Evolutionary conservation across 768 basidiomycete genomes (phyloP).

Genomic region (Calvatia gigantea): DNA sequence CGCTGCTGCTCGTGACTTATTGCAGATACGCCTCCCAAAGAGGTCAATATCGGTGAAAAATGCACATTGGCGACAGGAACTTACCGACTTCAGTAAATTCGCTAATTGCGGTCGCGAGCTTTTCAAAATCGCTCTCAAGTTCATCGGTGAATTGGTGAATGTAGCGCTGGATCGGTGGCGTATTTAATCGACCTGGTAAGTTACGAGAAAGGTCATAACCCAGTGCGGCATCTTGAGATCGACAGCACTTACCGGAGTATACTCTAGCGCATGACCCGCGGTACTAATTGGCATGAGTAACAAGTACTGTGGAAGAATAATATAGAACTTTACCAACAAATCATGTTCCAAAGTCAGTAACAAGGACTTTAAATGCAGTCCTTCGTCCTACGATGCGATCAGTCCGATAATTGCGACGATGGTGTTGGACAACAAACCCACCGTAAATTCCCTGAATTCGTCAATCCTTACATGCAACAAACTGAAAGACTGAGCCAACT

Average conservation of each 20-base stretch:
- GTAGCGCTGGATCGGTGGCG: conserved; percentile 5
- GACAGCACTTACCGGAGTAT: not conserved
- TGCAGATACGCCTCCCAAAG: not conserved
- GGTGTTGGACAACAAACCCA: not conserved
- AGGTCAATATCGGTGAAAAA: no score
- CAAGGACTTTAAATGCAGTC: not conserved
- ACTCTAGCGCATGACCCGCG: conserved; percentile 4
- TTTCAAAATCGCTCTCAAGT: not conserved
- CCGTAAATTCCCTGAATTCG: conserved; percentile 7
- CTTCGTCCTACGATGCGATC: not conserved
- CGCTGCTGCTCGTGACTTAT: conserved; percentile 3
- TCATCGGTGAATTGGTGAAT: conserved; percentile 7
- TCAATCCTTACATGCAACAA: not conserved
- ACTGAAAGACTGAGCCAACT: not conserved
- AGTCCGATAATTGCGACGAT: not conserved
- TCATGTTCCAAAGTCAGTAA: not conserved
- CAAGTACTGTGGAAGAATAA: not conserved
- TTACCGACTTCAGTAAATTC: conserved; percentile 4
- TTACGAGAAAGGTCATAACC: not conserved
- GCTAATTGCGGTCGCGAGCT: not conserved
- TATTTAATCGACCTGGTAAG: conserved; percentile 5
- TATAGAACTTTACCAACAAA: not conserved
- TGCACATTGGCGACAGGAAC: no score
- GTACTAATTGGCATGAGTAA: not conserved
- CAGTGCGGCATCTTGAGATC: not conserved